These are phyloP conservation scores for Crucibulum laeve DNA, from an alignment of 768 basidiomycete genomes.

Conservation along the genomic window DNA sequence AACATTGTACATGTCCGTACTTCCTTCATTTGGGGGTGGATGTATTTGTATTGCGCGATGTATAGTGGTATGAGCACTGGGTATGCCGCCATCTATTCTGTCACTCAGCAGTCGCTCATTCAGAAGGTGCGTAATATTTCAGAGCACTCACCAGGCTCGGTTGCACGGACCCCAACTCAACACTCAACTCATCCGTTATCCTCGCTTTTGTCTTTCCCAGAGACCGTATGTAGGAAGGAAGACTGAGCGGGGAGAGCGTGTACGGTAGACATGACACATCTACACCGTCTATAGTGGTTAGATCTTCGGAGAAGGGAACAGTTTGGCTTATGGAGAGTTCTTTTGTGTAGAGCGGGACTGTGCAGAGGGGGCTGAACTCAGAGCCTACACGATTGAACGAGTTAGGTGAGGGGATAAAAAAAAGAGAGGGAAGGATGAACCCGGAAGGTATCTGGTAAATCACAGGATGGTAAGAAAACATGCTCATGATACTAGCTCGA, in stretches of 20 bases:
- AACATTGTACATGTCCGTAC: neutral
- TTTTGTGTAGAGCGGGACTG: constrained; percentile 30
- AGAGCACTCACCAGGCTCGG: constrained; percentile 36
- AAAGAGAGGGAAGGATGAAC: too few relatives aligned
- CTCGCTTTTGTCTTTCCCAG: constrained; percentile 30
- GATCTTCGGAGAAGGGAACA: constrained; percentile 43
- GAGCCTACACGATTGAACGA: constrained; percentile 27
- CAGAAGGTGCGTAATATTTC: constrained; percentile 4
- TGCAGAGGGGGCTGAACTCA: constrained; percentile 40
- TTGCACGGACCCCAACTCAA: constrained; percentile 40
- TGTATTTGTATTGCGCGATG: constrained; percentile 44
- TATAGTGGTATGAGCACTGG: constrained; percentile 66
- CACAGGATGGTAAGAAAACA: constrained; percentile 2
- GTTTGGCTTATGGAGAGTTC: constrained; percentile 18
- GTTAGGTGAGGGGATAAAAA: neutral
- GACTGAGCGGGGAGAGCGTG: constrained; percentile 46
- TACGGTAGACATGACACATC: constrained; percentile 57
- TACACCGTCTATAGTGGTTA: constrained; percentile 41
- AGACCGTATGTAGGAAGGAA: constrained; percentile 30
- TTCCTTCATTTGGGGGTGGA: neutral
- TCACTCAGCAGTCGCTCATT: neutral
- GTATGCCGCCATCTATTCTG: constrained; percentile 49
- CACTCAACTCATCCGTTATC: constrained; percentile 31
- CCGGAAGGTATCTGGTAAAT: constrained; percentile 39
- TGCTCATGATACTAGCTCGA: neutral